Conservation (phyloP, 768 basidiomycete genomes). For the Termitomyces sp. region DNA sequence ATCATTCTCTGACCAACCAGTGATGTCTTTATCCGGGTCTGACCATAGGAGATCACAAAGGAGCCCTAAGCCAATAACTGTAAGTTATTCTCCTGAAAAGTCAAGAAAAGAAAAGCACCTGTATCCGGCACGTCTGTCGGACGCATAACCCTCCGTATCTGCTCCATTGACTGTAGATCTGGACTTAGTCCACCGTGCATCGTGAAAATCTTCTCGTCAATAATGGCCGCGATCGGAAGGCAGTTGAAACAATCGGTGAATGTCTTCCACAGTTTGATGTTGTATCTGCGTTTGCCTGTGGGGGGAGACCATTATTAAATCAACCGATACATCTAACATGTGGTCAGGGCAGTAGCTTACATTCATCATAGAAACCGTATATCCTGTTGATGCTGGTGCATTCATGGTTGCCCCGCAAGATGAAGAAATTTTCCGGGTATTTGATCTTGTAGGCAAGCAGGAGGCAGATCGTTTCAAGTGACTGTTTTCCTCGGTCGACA, state of each 20-base stretch:
- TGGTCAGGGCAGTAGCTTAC: constrained; percentile 44
- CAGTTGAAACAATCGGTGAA: constrained; percentile 99
- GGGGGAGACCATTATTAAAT: constrained; percentile 5
- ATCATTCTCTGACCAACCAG: constrained; percentile 99
- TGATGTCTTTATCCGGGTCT: constrained; percentile 99
- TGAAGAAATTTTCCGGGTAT: constrained; percentile 99
- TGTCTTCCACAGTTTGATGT: constrained; percentile 99
- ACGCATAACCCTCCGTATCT: constrained; percentile 98
- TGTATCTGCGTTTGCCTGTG: constrained; percentile 97
- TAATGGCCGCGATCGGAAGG: constrained; percentile 97
- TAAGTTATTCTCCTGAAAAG: background rate
- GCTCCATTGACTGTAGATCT: constrained; percentile 98
- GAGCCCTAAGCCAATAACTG: constrained; percentile 51
- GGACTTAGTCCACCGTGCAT: constrained; percentile 99
- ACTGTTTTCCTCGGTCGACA: constrained; percentile 98
- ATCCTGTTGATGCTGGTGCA: constrained; percentile 99
- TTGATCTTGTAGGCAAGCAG: constrained; percentile 99
- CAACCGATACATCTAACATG: constrained; percentile 7
- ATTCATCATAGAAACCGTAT: constrained; percentile 99
- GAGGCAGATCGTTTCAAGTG: constrained; percentile 98
- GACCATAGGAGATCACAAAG: constrained; percentile 98
- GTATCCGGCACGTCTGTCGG: constrained; percentile 99
- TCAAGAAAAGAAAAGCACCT: constrained; percentile 45
- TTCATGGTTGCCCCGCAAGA: constrained; percentile 97
- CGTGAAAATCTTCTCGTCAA: constrained; percentile 99